Evolutionary conservation across 371 early-diverging fungal genomes (phyloP).

Genomic region (Basidiobolus meristosporus): DNA sequence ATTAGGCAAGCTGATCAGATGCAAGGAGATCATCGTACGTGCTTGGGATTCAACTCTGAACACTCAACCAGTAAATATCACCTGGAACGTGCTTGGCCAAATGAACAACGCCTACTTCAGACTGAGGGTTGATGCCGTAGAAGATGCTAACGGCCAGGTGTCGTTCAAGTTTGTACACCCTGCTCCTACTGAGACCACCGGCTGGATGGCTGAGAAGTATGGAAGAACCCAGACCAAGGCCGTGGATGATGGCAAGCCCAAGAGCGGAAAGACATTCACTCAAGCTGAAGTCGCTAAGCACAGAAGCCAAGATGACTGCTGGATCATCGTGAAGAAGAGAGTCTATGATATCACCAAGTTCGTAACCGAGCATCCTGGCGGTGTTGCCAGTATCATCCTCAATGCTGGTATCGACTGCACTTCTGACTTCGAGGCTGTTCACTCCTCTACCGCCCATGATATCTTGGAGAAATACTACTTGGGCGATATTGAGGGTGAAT

Average conservation of each 20-base stretch:
- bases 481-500: slow-evolving; percentile 24
- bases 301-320: slow-evolving; percentile 49
- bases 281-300: slow-evolving; percentile 67
- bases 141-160: slow-evolving; percentile 4
- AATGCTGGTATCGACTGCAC: slow-evolving; percentile 63
- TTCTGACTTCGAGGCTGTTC: slow-evolving; percentile 77
- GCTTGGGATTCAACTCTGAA: slow-evolving; percentile 56
- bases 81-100: slow-evolving; percentile 69
- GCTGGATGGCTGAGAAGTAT: slow-evolving; percentile 25
- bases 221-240: background rate
- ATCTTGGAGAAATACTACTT: slow-evolving; percentile 34
- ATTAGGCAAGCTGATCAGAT: slow-evolving; percentile 18
- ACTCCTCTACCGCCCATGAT: slow-evolving; percentile 54
- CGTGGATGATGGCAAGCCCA: background rate
- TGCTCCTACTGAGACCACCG: slow-evolving; percentile 12
- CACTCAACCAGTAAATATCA: slow-evolving; percentile 43
- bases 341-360: slow-evolving; percentile 86
- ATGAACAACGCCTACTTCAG: slow-evolving; percentile 59
- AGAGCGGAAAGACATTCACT: slow-evolving; percentile 12
- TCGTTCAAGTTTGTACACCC: slow-evolving; percentile 25
- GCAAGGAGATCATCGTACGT: slow-evolving; percentile 32
- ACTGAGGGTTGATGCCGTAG: slow-evolving; percentile 15
- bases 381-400: slow-evolving; percentile 44
- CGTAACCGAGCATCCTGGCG: slow-evolving; percentile 84
- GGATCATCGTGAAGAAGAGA: slow-evolving; percentile 71